Evolutionary conservation across 768 basidiomycete genomes (phyloP).

Genomic region (Strobilomyces echinocephalus): DNA sequence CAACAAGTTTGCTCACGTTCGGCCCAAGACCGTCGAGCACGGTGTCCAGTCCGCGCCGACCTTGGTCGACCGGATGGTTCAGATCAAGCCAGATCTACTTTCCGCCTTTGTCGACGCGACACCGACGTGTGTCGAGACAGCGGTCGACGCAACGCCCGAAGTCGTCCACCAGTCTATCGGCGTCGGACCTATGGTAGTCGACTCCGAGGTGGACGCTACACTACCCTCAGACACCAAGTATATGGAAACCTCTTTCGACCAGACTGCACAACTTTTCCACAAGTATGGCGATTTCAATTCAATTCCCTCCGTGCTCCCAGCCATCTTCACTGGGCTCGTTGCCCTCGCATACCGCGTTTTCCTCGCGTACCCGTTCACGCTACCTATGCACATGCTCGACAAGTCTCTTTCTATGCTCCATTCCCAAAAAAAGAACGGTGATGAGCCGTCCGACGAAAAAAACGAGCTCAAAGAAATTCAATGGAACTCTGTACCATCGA

Average conservation of each 20-base stretch:
- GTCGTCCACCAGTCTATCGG: slow-evolving; percentile 31
- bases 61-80: slow-evolving; percentile 35
- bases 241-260: slow-evolving; percentile 22
- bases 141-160: slow-evolving; percentile 42
- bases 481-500: slow-evolving; percentile 25
- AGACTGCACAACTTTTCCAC: slow-evolving; percentile 19
- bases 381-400: slow-evolving; percentile 42
- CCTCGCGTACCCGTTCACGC: slow-evolving; percentile 45
- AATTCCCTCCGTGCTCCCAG: slow-evolving; percentile 26
- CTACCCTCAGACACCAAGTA: slow-evolving; percentile 15
- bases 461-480: slow-evolving; percentile 25
- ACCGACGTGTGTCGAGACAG: slow-evolving; percentile 41
- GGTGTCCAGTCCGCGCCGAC: slow-evolving; percentile 37
- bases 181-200: slow-evolving; percentile 23
- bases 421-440: slow-evolving; percentile 26
- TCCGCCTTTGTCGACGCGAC: slow-evolving; percentile 51
- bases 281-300: slow-evolving; percentile 29
- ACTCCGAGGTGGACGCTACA: slow-evolving; percentile 34
- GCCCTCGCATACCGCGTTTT: slow-evolving; percentile 46
- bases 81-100: slow-evolving; percentile 35
- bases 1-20: slow-evolving; percentile 40
- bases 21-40: slow-evolving; percentile 33
- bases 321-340: slow-evolving; percentile 35
- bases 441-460: slow-evolving; percentile 27
- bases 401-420: slow-evolving; percentile 33